Percentiles rank a stretch among this genome's conserved stretches.
Evolutionary conservation across 345 rosid species (phyloP).

Genomic region (Reutealis trisperma): DNA sequence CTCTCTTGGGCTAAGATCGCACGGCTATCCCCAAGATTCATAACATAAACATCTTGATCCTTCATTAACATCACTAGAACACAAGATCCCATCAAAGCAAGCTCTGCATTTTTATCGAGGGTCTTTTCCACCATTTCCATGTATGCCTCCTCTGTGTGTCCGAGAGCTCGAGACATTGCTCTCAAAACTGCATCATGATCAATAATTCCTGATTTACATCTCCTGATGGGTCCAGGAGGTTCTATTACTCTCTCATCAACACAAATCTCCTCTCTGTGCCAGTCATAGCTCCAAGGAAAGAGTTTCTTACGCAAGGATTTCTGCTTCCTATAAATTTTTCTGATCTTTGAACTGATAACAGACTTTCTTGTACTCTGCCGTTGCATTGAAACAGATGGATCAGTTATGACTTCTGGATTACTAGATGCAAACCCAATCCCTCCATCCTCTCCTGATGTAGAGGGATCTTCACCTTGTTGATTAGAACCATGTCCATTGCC

Average conservation of each 20-base stretch:
- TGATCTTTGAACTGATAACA: conserved; percentile 61
- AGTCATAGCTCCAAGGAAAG: conserved; percentile 97
- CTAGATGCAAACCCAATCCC: conserved; percentile 41
- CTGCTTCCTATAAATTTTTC: conserved; percentile 71
- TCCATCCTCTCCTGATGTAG: conserved; percentile 77
- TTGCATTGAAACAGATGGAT: conserved; percentile 42
- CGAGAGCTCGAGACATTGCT: conserved; percentile 81
- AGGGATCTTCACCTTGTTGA: conserved; percentile 57
- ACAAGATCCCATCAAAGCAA: conserved; percentile 96
- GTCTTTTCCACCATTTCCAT: conserved; percentile 93
- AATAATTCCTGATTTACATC: conserved; percentile 72
- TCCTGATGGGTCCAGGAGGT: conserved; percentile 71
- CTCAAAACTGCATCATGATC: conserved; percentile 80
- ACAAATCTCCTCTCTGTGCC: conserved; percentile 83
- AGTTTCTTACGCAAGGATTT: conserved; percentile 86
- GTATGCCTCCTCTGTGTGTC: conserved; percentile 76
- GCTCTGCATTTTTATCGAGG: conserved; percentile 83
- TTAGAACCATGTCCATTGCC: conserved; percentile 34
- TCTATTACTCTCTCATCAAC: conserved; percentile 63
- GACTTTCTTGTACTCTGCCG: conserved; percentile 59
- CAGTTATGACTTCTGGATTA: conserved; percentile 31
- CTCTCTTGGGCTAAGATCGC: conserved; percentile 90
- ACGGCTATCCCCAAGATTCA: conserved; percentile 97
- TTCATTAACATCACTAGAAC: conserved; percentile 95
- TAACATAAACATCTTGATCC: conserved; percentile 94